A percentile compares a stretch with the other conserved stretches of the same genome.
These are phyloP conservation scores for Lizanozyma gosingica DNA, from an alignment of 1,139 yeast genomes.

Conservation along the genomic window DNA sequence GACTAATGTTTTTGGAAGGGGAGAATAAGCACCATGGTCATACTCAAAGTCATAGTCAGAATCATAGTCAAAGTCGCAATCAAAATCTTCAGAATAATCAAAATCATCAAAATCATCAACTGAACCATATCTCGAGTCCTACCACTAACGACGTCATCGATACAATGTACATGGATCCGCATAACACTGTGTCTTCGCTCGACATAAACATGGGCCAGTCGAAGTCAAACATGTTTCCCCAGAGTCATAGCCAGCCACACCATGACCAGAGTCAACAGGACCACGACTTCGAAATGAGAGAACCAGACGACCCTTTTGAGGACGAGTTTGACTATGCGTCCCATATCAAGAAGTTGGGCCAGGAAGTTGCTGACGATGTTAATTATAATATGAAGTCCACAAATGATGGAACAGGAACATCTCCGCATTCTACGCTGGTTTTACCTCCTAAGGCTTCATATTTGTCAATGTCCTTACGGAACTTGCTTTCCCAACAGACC, in stretches of 20 bases:
- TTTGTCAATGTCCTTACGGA: background rate
- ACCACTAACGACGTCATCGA: no score
- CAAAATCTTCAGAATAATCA: background rate
- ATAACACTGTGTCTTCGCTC: background rate
- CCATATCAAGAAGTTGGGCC: slow-evolving; percentile 52
- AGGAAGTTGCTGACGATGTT: slow-evolving; percentile 14
- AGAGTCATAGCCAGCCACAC: background rate
- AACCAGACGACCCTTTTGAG: slow-evolving; percentile 22
- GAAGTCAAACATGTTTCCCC: background rate
- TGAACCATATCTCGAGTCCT: no score
- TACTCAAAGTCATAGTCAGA: background rate
- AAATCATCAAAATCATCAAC: no score
- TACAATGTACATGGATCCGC: background rate
- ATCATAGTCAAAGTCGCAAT: no score
- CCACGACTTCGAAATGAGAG: background rate
- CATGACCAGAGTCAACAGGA: slow-evolving; percentile 8
- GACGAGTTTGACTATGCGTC: slow-evolving; percentile 62
- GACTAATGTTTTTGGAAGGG: slow-evolving; percentile 60
- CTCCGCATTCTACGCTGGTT: background rate
- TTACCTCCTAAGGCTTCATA: background rate
- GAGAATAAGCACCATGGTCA: background rate
- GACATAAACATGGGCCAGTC: background rate
- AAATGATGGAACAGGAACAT: background rate
- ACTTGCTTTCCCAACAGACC: background rate
- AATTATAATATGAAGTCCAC: slow-evolving; percentile 1